Base-by-base conservation (phyloP, 305 asterid species). In the Coffea humblotiana region DNA sequence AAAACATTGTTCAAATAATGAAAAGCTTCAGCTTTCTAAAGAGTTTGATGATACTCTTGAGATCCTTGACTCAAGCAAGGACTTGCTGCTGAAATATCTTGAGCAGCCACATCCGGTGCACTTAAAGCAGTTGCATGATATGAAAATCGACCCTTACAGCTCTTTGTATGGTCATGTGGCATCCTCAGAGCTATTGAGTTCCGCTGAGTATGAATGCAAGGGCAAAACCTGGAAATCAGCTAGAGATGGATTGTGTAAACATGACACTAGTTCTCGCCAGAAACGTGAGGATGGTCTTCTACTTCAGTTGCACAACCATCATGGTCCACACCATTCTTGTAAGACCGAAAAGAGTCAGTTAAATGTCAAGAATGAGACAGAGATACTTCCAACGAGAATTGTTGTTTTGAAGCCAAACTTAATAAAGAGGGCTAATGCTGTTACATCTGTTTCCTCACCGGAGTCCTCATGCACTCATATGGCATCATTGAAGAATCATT, bases 371-470 rank as follows among this genome's bases (percentile, higher is more conserved):
- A 72, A 72, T 54, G 93, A 83, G 8, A 89, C 79, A 65, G 83
- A 70, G 58, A 82, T 63, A 72, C 87, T 88, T 79, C 97, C 99
- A 23, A 96, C 98, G 2, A 91, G 90, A 88, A 96, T 96, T 76
- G 94, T 92, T 61, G 90, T 94, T 87, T 86, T 94, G 89, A 96
- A 94, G 85, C 98, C 99, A 67, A 90, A 91, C 88, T 86, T 89
- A 71, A 88, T 86, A 77, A 90, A 88, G 84, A 80, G 81, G 77
- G 85, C 80, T 78, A 83, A 73, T 74, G 82, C 80, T 37, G 79
- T 77, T 76, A 21, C 83, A 76, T 73, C 89, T 67, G 82, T 84
- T 85, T 84, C 87, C 32, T 86, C 86, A 15, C 87, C 87, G n/a
- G 87, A 85, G 79, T 79, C 60, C 83, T 84, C 89, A 63, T 80